These are phyloP conservation scores for Epithele typhae DNA, from an alignment of 768 basidiomycete species.

Conservation along the genomic window DNA sequence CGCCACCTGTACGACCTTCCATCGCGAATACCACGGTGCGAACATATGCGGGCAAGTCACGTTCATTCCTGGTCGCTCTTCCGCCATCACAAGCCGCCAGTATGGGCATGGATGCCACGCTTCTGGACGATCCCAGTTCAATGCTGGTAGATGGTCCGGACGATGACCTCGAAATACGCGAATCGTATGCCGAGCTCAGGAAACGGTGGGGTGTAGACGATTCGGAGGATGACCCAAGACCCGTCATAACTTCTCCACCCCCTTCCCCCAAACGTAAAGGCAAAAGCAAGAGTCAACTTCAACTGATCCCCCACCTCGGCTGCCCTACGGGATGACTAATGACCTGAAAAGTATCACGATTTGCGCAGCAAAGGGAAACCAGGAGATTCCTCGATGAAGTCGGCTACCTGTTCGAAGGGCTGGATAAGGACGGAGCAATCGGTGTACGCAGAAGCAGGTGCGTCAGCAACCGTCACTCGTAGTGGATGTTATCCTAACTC, in stretches of 20 bases:
- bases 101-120: slow-evolving; percentile 17
- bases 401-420: slow-evolving; percentile 81
- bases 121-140: slow-evolving; percentile 3
- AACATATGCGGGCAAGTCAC: slow-evolving; percentile 73
- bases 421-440: slow-evolving; percentile 48
- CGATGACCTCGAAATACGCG: slow-evolving; percentile 46
- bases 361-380: slow-evolving; percentile 77
- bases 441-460: slow-evolving; percentile 69
- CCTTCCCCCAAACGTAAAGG: slow-evolving; percentile 32
- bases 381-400: slow-evolving; percentile 80
- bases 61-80: slow-evolving; percentile 73
- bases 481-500: background rate
- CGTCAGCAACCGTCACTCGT: background rate
- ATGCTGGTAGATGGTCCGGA: slow-evolving; percentile 27
- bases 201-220: slow-evolving; percentile 79
- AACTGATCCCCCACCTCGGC: slow-evolving; percentile 19
- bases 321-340: slow-evolving; percentile 63
- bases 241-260: slow-evolving; percentile 15
- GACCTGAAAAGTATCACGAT: slow-evolving; percentile 80
- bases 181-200: slow-evolving; percentile 73
- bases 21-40: slow-evolving; percentile 36
- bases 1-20: slow-evolving; percentile 23
- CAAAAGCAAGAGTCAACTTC: slow-evolving; percentile 31
- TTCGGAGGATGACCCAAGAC: slow-evolving; percentile 61
- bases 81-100: slow-evolving; percentile 30